Evolutionary conservation across 2,329 filamentous ascomycete species (phyloP).

Genomic region (Stachybotrys echinatus): DNA sequence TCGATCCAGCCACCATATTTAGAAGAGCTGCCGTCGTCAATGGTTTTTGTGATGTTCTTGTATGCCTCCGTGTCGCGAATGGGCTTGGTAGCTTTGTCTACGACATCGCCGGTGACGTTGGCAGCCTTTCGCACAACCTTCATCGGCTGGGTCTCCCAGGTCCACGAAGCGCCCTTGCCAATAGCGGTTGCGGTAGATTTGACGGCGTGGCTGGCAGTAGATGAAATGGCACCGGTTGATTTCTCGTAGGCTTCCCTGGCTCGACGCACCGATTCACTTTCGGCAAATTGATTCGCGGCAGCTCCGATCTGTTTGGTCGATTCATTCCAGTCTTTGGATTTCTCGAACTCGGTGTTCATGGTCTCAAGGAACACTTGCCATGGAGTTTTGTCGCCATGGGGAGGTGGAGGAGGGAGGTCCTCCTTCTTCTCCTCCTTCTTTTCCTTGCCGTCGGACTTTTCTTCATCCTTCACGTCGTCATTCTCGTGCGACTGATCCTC

Average conservation of each 20-base stretch:
- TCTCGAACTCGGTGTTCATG: conserved; percentile 88
- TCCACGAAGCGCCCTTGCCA: conserved; percentile 90
- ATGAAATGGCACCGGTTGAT: conserved; percentile 76
- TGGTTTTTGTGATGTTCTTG: conserved; percentile 90
- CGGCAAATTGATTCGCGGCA: conserved; percentile 83
- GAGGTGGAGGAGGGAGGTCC: conserved; percentile 78
- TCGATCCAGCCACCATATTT: conserved; percentile 96
- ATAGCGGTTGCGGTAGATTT: conserved; percentile 83
- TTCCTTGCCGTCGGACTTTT: conserved; percentile 40
- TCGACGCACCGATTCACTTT: conserved; percentile 84
- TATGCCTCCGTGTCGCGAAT: conserved; percentile 92
- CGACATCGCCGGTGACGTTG: conserved; percentile 74
- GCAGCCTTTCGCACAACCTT: conserved; percentile 87
- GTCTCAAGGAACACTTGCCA: conserved; percentile 99
- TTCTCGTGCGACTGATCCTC: conserved; percentile 39
- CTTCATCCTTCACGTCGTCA: conserved; percentile 22
- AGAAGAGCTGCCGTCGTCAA: conserved; percentile 94
- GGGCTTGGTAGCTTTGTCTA: conserved; percentile 93
- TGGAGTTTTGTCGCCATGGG: conserved; percentile 95
- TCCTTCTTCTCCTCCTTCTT: conserved; percentile 59
- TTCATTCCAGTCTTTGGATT: conserved; percentile 98
- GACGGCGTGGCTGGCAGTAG: conserved; percentile 71
- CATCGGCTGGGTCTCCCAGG: conserved; percentile 91
- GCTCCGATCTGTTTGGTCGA: conserved; percentile 92
- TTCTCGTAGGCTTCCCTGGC: conserved; percentile 83